Evolutionary conservation across 2,329 filamentous ascomycete species (phyloP), one percentile per base, ranked within the genome.

Genomic region (Hypomyces rosellus): DNA sequence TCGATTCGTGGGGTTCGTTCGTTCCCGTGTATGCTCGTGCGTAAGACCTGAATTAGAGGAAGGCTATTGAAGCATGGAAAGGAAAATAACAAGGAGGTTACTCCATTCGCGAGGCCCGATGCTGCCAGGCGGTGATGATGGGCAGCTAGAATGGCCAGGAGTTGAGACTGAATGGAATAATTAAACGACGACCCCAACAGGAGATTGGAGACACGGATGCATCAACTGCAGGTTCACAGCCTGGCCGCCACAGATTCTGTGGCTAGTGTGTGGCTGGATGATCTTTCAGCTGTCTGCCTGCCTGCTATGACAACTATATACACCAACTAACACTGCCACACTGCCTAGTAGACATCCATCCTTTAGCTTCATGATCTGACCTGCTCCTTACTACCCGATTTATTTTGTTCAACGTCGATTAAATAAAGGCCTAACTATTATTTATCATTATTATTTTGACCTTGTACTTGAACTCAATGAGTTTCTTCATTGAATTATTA

Each of bases 151-250:
- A 7, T n/a, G 12, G 36, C 36, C 36, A 38, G 36, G 40, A 22
- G 18, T 13, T 20, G 5, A 14, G 25, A 13, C 30, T 33, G 45
- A 34, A 15, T 39, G 22, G 34, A 43, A 43, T 20, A 44, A 18
- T 45, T 11, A 11, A 30, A 43, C 12, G 39, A 43, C 12, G 40
- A 22, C 46, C 20, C 36, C 34, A 44, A 51, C 36, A 45, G 41
- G 46, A 52, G 50, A 52, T 48, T 51, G 34, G 49, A 51, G 42
- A 51, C 20, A 51, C 49, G 46, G 49, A 51, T 42, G 49, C 44
- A 39, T 50, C 43, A 46, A 46, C 4, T 38, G 36, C 6, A 42
- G 40, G 36, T 49, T 41, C 47, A 46, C n/a, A 37, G 22, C 34
- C 40, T 30, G 20, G 30, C 41, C 49, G 49, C 49, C 49, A 51